phyloP scores from a whole-genome alignment of 352 stramenopile species.

The Phytophthora idaei region DNA sequence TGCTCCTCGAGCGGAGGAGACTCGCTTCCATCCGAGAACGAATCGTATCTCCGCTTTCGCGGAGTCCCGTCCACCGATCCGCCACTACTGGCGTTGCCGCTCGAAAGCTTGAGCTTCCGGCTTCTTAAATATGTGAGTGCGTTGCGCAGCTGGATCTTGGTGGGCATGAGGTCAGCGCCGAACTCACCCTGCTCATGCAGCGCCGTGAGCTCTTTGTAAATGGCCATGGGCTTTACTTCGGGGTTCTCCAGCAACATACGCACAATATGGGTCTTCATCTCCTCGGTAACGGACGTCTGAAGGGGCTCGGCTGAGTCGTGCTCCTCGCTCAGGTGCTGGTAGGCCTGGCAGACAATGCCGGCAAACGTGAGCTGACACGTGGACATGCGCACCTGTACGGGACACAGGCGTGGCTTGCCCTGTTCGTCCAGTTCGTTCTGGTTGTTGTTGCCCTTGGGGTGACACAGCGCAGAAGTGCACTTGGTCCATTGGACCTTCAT shows the following conservation, averaged over 20 bases:
- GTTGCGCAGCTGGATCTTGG: conserved; percentile 84
- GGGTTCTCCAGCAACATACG: conserved; percentile 67
- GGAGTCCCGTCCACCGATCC: conserved; percentile 17
- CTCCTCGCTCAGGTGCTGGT: conserved; percentile 78
- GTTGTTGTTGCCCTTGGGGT: conserved; percentile 61
- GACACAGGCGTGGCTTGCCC: conserved; percentile 50
- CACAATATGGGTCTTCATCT: conserved; percentile 79
- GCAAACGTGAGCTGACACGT: conserved; percentile 80
- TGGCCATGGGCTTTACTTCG: conserved; percentile 78
- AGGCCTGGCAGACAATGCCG: conserved; percentile 76
- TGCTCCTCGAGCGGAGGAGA: conserved; percentile 65
- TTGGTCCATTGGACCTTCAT: conserved; percentile 89
- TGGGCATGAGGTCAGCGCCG: conserved; percentile 79
- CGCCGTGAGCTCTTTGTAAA: conserved; percentile 70
- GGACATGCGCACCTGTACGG: conserved; percentile 82
- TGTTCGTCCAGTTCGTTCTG: conserved; percentile 34
- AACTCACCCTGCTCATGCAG: conserved; percentile 64
- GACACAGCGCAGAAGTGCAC: conserved; percentile 79
- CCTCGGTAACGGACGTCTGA: conserved; percentile 73
- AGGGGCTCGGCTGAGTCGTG: conserved; percentile 76
- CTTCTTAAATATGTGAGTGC: conserved; percentile 83
- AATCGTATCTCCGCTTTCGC: conserved; percentile 54
- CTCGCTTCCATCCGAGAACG: conserved; percentile 59
- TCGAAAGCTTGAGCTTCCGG: conserved; percentile 62
- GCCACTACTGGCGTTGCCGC: conserved; percentile 17